phyloP scores from a whole-genome alignment of 768 basidiomycete genomes.

The Termitomyces sp. region DNA sequence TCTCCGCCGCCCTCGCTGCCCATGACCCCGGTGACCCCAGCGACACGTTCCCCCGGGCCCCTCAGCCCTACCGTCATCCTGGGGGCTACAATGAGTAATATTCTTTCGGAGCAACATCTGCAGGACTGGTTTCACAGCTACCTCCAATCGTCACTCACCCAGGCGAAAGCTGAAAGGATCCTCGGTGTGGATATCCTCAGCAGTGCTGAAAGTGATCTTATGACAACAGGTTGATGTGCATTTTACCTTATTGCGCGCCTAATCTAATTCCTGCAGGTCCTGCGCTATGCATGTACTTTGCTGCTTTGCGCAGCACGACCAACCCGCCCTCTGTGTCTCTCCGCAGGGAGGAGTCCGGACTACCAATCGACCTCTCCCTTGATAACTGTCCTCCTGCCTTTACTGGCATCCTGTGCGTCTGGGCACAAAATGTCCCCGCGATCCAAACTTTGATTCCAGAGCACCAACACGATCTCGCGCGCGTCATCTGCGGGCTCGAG shows the following conservation, averaged over 20 bases:
- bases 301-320: conserved; percentile 71
- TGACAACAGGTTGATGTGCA: conserved; percentile 67
- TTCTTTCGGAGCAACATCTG: conserved; percentile 57
- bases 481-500: conserved; percentile 65
- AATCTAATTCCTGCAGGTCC: conserved; percentile 42
- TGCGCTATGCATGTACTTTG: conserved; percentile 80
- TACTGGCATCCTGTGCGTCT: conserved; percentile 63
- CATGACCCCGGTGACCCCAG: too few species aligned
- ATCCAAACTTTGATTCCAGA: conserved; percentile 63
- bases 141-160: conserved; percentile 70
- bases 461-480: conserved; percentile 76
- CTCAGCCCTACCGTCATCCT: conserved; percentile 27
- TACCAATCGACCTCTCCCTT: conserved; percentile 52
- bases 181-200: conserved; percentile 70
- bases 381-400: conserved; percentile 70
- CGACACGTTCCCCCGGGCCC: not conserved
- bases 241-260: not conserved
- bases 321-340: conserved; percentile 78
- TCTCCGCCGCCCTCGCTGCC: not conserved
- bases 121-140: conserved; percentile 82
- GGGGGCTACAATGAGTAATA: not conserved
- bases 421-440: conserved; percentile 58
- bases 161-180: conserved; percentile 71
- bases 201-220: conserved; percentile 76
- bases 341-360: conserved; percentile 27